A percentile compares a stretch with the other conserved stretches of the same genome.
These are phyloP conservation scores for Rhipidocladum racemiflorum DNA, from an alignment of 176 grass and related monocot species.

Conservation along the genomic window DNA sequence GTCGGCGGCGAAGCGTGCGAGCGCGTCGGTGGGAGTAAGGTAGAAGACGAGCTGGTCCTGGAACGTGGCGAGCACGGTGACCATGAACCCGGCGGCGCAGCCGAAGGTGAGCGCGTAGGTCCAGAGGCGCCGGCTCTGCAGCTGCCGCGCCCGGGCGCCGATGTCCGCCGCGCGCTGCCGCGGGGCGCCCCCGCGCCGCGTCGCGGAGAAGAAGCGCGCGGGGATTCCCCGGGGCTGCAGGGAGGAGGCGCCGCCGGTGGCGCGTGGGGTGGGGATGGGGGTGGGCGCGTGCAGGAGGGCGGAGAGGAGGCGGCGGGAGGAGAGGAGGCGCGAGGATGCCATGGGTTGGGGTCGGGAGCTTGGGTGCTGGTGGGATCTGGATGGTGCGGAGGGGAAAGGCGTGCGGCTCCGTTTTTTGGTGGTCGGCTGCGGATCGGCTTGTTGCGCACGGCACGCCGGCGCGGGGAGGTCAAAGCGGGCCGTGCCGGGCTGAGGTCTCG, in stretches of 20 bases:
- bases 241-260: not conserved
- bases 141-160: constrained; percentile 82
- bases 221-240: not conserved
- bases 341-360: constrained; percentile 19
- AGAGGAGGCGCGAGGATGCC: constrained; percentile 49
- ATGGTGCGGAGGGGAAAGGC: not conserved
- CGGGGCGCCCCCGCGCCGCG: constrained; percentile 36
- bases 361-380: constrained; percentile 34
- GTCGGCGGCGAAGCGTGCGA: constrained; percentile 55
- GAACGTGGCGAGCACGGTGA: constrained; percentile 86
- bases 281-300: constrained; percentile 39
- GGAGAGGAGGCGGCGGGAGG: constrained; percentile 57
- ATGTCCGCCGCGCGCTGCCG: constrained; percentile 61
- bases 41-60: constrained; percentile 98
- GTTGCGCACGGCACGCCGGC: constrained; percentile 39
- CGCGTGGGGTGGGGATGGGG: constrained; percentile 5
- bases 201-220: constrained; percentile 25
- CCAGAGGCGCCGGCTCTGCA: constrained; percentile 88
- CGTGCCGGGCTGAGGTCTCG: not conserved
- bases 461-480: constrained; percentile 9
- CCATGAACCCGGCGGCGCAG: constrained; percentile 86
- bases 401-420: not conserved
- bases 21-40: constrained; percentile 77
- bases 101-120: constrained; percentile 91
- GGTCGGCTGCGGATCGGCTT: constrained; percentile 44